Evolutionary conservation across 2,329 filamentous ascomycete species (phyloP).

Genomic region (Akanthomyces uredinophilus): DNA sequence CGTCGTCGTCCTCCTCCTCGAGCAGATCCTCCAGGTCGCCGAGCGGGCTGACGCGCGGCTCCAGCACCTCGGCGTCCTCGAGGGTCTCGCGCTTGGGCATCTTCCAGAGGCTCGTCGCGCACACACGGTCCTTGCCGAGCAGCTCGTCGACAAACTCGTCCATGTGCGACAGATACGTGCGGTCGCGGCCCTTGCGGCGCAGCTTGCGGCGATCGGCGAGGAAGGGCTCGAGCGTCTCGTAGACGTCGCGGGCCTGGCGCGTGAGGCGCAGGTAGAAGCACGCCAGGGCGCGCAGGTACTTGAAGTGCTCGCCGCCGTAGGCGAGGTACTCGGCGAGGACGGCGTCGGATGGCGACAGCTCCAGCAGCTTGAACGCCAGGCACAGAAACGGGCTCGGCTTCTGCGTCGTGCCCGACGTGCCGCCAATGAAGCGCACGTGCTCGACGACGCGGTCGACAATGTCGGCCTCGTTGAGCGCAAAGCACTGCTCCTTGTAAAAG

Average conservation of each 20-base stretch:
- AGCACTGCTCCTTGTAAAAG: constrained; percentile 99
- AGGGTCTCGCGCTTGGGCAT: constrained; percentile 75
- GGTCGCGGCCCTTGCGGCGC: constrained; percentile 67
- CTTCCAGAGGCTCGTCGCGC: constrained; percentile 88
- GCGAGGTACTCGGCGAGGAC: constrained; percentile 76
- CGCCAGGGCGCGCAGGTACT: constrained; percentile 83
- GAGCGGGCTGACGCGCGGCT: constrained; percentile 77
- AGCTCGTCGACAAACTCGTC: constrained; percentile 94
- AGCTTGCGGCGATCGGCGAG: constrained; percentile 80
- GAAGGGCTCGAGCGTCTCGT: constrained; percentile 72
- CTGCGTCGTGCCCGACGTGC: constrained; percentile 78
- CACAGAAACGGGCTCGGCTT: constrained; percentile 91
- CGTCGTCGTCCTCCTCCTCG: constrained; percentile 53
- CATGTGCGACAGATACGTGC: constrained; percentile 71
- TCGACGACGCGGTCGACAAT: constrained; percentile 87
- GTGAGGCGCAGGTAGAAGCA: constrained; percentile 92
- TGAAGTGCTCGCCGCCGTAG: constrained; percentile 70
- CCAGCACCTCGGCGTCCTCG: constrained; percentile 84
- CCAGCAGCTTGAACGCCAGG: constrained; percentile 88
- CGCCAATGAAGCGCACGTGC: constrained; percentile 75
- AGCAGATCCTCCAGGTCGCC: constrained; percentile 72
- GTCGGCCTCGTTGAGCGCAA: constrained; percentile 79
- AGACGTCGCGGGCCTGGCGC: constrained; percentile 75
- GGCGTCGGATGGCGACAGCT: constrained; percentile 74
- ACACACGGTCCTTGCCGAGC: constrained; percentile 81